phyloP scores from a whole-genome alignment of 768 basidiomycete species.

The Fibroporia radiculosa region DNA sequence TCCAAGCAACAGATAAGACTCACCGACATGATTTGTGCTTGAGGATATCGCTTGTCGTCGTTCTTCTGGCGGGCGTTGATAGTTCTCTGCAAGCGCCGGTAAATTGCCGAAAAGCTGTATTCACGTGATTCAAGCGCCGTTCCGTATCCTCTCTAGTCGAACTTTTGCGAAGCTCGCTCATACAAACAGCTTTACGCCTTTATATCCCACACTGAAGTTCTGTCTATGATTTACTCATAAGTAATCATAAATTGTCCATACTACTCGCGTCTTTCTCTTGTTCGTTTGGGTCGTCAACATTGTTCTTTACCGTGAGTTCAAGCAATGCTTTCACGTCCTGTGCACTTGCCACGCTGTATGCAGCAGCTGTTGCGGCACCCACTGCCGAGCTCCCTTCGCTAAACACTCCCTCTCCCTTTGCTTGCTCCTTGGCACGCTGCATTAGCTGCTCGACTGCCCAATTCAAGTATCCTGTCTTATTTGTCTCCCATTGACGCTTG shows the following conservation, averaged over 20 bases:
- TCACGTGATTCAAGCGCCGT: too few relatives aligned
- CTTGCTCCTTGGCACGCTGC: constrained; percentile 19
- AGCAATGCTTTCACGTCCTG: constrained; percentile 16
- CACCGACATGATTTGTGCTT: constrained; percentile 20
- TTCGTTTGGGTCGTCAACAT: too few relatives aligned
- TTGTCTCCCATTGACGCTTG: constrained; percentile 73
- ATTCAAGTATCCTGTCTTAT: constrained; percentile 63
- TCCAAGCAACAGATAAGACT: constrained; percentile 12
- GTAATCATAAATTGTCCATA: too few relatives aligned
- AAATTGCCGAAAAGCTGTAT: constrained; percentile 5
- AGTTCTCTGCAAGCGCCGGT: constrained; percentile 1
- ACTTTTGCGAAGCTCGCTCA: too few relatives aligned
- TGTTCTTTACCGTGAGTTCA: constrained; percentile 5
- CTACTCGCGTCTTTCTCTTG: too few relatives aligned
- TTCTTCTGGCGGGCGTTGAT: constrained; percentile 3
- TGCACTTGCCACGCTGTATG: constrained; percentile 13
- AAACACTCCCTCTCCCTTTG: constrained; percentile 10
- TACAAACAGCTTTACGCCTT: too few relatives aligned
- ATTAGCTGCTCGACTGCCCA: constrained; percentile 66
- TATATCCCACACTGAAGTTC: too few relatives aligned
- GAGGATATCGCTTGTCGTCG: constrained; percentile 9
- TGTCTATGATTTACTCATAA: too few relatives aligned
- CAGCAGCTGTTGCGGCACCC: constrained; percentile 11
- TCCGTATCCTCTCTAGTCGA: too few relatives aligned
- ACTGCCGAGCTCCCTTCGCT: constrained; percentile 17